These are phyloP conservation scores for Salix udensis DNA, from an alignment of 345 rosid species.

Conservation along the genomic window DNA sequence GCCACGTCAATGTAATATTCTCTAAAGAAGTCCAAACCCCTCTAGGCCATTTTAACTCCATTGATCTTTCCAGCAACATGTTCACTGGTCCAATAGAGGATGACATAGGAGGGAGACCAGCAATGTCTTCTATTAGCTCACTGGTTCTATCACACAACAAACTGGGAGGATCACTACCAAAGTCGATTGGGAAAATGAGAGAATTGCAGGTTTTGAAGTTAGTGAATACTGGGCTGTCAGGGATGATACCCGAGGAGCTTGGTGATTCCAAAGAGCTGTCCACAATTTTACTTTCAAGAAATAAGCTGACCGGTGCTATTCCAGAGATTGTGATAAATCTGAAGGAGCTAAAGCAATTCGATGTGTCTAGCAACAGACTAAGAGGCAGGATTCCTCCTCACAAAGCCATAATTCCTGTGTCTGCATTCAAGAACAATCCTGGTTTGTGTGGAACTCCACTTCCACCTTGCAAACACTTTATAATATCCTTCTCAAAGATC, in stretches of 20 bases:
- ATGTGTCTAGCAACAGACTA: constrained; percentile 39
- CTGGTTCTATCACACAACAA: constrained; percentile 41
- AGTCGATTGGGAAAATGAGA: constrained; percentile 35
- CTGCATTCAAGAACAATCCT: constrained; percentile 39
- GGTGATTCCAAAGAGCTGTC: constrained; percentile 35
- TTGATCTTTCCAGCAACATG: constrained; percentile 45
- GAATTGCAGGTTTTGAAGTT: constrained; percentile 39
- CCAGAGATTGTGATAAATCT: constrained; percentile 38
- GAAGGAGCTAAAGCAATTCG: constrained; percentile 38
- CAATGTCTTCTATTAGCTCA: constrained; percentile 39
- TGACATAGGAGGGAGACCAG: constrained; percentile 29
- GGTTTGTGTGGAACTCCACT: constrained; percentile 55
- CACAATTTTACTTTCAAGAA: constrained; percentile 42
- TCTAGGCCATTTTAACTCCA: constrained; percentile 47
- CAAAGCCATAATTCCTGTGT: constrained; percentile 34
- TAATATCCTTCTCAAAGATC: neutral
- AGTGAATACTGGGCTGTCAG: constrained; percentile 28
- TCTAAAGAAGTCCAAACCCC: constrained; percentile 36
- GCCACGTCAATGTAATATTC: constrained; percentile 34
- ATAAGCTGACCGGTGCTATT: constrained; percentile 39
- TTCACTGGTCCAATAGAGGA: constrained; percentile 42
- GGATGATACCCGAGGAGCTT: constrained; percentile 44
- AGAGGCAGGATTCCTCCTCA: constrained; percentile 47
- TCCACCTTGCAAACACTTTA: constrained; percentile 39
- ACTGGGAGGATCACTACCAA: constrained; percentile 44